phyloP scores from a whole-genome alignment of 345 rosid species.

The Moricandia moricandioides region DNA sequence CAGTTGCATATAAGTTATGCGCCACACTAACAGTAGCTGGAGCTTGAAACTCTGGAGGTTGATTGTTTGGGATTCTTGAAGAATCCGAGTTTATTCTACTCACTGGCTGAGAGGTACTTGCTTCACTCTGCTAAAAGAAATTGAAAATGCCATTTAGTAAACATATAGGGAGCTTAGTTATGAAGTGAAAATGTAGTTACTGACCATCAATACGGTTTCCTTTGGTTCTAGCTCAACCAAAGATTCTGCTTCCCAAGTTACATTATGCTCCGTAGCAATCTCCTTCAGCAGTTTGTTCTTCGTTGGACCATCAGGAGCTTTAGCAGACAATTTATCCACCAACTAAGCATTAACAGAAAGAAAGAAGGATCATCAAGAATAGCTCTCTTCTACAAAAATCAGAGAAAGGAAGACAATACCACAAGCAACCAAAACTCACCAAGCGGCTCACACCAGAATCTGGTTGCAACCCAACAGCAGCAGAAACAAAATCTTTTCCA shows the following conservation, averaged over 20 bases:
- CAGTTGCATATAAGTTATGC: slow-evolving; percentile 30
- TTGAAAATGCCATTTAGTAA: slow-evolving; percentile 11
- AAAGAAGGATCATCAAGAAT: slow-evolving; percentile 11
- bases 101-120: slow-evolving; percentile 41
- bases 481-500: slow-evolving; percentile 79
- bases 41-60: slow-evolving; percentile 39
- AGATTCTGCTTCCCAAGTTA: slow-evolving; percentile 70
- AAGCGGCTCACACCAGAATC: slow-evolving; percentile 82
- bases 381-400: background rate
- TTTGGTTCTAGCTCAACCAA: slow-evolving; percentile 53
- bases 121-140: slow-evolving; percentile 60
- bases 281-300: slow-evolving; percentile 67
- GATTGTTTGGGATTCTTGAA: slow-evolving; percentile 41
- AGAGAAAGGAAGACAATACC: background rate
- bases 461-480: slow-evolving; percentile 73
- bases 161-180: background rate
- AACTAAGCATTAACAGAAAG: slow-evolving; percentile 42
- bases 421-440: slow-evolving; percentile 45
- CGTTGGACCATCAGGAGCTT: slow-evolving; percentile 80
- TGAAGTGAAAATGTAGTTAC: slow-evolving; percentile 3
- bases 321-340: slow-evolving; percentile 76
- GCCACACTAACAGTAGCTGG: slow-evolving; percentile 30
- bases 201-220: slow-evolving; percentile 42
- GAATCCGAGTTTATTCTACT: slow-evolving; percentile 34
- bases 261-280: slow-evolving; percentile 76